phyloP scores from a whole-genome alignment of 2,329 filamentous ascomycete species.

The Alternaria ventricosa region DNA sequence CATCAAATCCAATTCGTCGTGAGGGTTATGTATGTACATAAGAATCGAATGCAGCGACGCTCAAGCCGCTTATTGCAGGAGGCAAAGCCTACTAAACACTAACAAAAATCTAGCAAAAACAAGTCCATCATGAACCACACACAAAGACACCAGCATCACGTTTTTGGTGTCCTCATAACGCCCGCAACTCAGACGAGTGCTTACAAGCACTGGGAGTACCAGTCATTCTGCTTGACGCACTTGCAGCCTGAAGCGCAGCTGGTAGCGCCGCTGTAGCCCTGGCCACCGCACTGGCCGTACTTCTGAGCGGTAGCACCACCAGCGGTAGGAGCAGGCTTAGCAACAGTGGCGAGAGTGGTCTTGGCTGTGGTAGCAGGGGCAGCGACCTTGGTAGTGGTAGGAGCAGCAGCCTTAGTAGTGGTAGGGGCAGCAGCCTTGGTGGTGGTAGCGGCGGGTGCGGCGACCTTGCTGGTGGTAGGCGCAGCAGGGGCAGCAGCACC shows the following conservation, averaged over 20 bases:
- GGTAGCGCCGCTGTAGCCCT: conserved; percentile 50
- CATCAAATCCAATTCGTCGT: conserved; percentile 7
- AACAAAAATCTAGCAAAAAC: conserved; percentile 4
- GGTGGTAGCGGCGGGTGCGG: conserved; percentile 17
- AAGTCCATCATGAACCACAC: background rate
- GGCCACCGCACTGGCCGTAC: conserved; percentile 57
- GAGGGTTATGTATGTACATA: conserved; percentile 21
- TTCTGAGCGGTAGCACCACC: conserved; percentile 30
- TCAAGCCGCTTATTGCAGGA: conserved; percentile 9
- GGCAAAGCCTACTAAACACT: conserved; percentile 15
- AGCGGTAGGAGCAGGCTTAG: conserved; percentile 23
- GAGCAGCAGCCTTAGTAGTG: conserved; percentile 4
- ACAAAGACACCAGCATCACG: background rate
- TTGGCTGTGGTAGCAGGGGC: conserved; percentile 17
- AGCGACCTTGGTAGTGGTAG: conserved; percentile 10
- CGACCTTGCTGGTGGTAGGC: conserved; percentile 12
- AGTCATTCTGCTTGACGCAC: conserved; percentile 53
- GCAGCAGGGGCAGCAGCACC: conserved; percentile 15
- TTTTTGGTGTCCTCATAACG: background rate
- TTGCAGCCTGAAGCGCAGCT: conserved; percentile 48
- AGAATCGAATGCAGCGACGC: conserved; percentile 19
- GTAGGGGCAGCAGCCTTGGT: conserved; percentile 10
- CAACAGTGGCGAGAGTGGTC: conserved; percentile 32
- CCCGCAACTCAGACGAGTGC: background rate
- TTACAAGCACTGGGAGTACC: conserved; percentile 56